phyloP scores from a whole-genome alignment of 495 filamentous ascomycete species.

The Trichoderma gamsii region DNA sequence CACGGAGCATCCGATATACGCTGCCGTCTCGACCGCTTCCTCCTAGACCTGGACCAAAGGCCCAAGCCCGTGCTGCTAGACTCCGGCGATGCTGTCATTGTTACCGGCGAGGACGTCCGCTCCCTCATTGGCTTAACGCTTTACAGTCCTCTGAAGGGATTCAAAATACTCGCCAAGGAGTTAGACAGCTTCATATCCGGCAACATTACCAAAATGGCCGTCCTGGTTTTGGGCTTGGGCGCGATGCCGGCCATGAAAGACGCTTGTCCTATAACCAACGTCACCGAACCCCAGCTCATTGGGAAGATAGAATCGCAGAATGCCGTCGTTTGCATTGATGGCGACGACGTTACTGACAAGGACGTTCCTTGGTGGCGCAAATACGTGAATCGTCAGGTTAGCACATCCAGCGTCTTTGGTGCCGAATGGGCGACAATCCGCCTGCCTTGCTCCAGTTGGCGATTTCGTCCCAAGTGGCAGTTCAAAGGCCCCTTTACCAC shows the following conservation, averaged over 20 bases:
- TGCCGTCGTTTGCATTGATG: slow-evolving; percentile 57
- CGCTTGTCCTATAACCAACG: slow-evolving; percentile 17
- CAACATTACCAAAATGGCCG: not conserved
- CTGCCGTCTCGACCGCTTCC: slow-evolving; percentile 33
- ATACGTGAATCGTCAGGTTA: slow-evolving; percentile 34
- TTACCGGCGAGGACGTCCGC: slow-evolving; percentile 41
- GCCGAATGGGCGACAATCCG: slow-evolving; percentile 50
- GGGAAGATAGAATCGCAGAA: not conserved
- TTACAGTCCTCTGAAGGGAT: slow-evolving; percentile 19
- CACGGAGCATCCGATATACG: slow-evolving; percentile 36
- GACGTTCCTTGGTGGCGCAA: slow-evolving; percentile 33
- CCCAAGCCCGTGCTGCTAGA: slow-evolving; percentile 22
- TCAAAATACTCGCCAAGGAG: slow-evolving; percentile 21
- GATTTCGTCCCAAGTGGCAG: slow-evolving; percentile 23
- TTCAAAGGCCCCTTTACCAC: slow-evolving; percentile 29
- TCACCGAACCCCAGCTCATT: not conserved
- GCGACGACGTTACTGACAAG: slow-evolving; percentile 28
- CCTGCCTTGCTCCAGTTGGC: slow-evolving; percentile 50
- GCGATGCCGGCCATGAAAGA: slow-evolving; percentile 11
- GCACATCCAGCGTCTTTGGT: slow-evolving; percentile 43
- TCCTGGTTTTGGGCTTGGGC: not conserved
- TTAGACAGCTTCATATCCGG: not conserved
- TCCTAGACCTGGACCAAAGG: slow-evolving; percentile 18
- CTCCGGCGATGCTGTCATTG: slow-evolving; percentile 34
- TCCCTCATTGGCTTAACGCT: slow-evolving; percentile 23